Evolutionary conservation across 169 alveolate species (phyloP).

Genomic region (Babesia bovis): DNA sequence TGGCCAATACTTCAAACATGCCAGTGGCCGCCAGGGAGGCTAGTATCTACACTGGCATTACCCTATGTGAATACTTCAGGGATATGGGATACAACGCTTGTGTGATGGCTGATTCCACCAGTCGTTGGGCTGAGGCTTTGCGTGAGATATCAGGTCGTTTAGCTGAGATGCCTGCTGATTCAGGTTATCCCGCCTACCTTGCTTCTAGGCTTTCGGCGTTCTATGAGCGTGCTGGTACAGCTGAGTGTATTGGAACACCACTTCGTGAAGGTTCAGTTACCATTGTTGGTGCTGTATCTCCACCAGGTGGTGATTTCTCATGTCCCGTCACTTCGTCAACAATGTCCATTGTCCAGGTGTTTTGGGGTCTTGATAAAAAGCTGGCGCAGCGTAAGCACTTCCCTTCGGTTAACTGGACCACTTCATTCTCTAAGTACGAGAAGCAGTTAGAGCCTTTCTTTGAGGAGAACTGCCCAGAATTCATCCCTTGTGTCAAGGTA

Average conservation of each 20-base stretch:
- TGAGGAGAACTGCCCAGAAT: conserved; percentile 91
- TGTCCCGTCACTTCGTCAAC: conserved; percentile 99
- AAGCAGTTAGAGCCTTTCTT: conserved; percentile 92
- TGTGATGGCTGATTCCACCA: conserved; percentile 99
- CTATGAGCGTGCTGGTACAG: conserved; percentile 98
- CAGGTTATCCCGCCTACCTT: conserved; percentile 99
- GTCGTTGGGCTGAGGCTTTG: conserved; percentile 99
- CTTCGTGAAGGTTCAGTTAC: conserved; percentile 97
- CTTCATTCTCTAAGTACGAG: conserved; percentile 95
- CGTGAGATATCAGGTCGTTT: conserved; percentile 99
- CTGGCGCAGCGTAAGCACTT: conserved; percentile 98
- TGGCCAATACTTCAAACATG: conserved; percentile 99
- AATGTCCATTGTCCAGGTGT: conserved; percentile 96
- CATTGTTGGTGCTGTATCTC: conserved; percentile 99
- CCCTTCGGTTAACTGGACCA: conserved; percentile 98
- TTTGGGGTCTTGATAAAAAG: conserved; percentile 99
- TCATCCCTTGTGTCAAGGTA: conserved; percentile 86
- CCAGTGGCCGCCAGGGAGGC: conserved; percentile 99
- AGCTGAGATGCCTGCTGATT: conserved; percentile 99
- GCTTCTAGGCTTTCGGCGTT: conserved; percentile 98
- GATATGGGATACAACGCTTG: conserved; percentile 98
- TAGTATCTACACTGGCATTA: conserved; percentile 97
- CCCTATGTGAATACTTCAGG: conserved; percentile 98
- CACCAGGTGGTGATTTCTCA: conserved; percentile 99
- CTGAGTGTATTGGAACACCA: conserved; percentile 96